These are phyloP conservation scores for Grosmannia huntii DNA, from an alignment of 2,329 filamentous ascomycete genomes.

Conservation along the genomic window DNA sequence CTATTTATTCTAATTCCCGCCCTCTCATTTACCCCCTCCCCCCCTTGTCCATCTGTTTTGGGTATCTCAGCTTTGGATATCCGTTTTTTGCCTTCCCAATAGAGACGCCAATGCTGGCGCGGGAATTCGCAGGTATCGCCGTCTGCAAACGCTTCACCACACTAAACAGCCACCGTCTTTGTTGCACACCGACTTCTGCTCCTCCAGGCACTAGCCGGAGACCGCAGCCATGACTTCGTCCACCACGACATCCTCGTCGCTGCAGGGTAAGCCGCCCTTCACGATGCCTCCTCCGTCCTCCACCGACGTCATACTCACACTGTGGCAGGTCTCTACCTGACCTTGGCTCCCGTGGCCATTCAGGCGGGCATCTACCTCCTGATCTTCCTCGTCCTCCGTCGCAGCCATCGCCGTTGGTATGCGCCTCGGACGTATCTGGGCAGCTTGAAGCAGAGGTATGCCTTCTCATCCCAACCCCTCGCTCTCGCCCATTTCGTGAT, in stretches of 20 bases:
- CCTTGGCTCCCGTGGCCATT: conserved; percentile 25
- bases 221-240: background rate
- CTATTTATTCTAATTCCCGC: background rate
- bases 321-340: conserved; percentile 26
- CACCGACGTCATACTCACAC: background rate
- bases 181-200: background rate
- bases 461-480: conserved; percentile 2
- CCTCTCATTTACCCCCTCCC: background rate
- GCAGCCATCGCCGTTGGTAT: conserved; percentile 33
- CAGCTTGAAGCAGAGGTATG: conserved; percentile 27
- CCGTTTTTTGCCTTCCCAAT: background rate
- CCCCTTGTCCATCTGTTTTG: background rate
- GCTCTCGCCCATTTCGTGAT: background rate
- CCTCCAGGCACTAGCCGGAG: background rate
- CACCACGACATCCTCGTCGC: background rate
- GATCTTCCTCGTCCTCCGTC: conserved; percentile 32
- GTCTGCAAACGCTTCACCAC: background rate
- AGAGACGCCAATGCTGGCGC: background rate
- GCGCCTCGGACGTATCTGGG: conserved; percentile 37
- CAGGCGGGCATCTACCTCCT: conserved; percentile 26
- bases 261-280: background rate
- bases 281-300: background rate
- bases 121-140: background rate
- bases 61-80: background rate
- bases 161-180: background rate